Evolutionary conservation across 202 grass and related monocot species (phyloP).

Genomic region (Setaria italica): DNA sequence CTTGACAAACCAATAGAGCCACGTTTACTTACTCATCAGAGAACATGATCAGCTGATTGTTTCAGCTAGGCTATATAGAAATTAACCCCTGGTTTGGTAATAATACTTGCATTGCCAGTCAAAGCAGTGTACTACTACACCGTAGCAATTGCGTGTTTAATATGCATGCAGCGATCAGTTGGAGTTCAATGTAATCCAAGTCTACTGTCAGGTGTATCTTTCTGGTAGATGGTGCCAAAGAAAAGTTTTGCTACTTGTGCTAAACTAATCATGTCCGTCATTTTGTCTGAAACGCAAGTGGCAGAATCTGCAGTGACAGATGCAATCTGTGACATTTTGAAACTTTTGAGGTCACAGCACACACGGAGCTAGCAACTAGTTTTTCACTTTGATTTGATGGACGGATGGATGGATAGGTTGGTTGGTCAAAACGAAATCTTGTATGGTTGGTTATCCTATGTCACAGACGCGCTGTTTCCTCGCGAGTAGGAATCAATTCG

Average conservation of each 20-base stretch:
- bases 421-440: conserved; percentile 36
- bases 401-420: neutral
- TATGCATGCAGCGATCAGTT: neutral
- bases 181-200: neutral
- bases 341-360: conserved; percentile 10
- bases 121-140: conserved; percentile 23
- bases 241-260: conserved; percentile 4
- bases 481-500: conserved; percentile 23
- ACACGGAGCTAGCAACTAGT: neutral
- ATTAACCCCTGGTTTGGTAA: neutral
- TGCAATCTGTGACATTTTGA: conserved; percentile 34
- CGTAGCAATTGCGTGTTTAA: conserved; percentile 7
- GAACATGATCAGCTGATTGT: neutral
- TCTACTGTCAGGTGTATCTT: conserved; percentile 23
- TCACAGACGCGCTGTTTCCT: conserved; percentile 36
- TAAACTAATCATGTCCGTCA: conserved; percentile 10
- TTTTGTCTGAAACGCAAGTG: conserved; percentile 38
- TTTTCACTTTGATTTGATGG: conserved; percentile 30
- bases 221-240: conserved; percentile 3
- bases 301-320: conserved; percentile 30
- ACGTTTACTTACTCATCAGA: conserved; percentile 42
- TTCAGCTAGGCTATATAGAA: neutral
- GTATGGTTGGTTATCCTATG: conserved; percentile 31
- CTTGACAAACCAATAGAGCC: neutral
- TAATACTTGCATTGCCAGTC: conserved; percentile 17